Evolutionary conservation across 164 flowering plant species (phyloP).

Genomic region (Liriodendron chinense): DNA sequence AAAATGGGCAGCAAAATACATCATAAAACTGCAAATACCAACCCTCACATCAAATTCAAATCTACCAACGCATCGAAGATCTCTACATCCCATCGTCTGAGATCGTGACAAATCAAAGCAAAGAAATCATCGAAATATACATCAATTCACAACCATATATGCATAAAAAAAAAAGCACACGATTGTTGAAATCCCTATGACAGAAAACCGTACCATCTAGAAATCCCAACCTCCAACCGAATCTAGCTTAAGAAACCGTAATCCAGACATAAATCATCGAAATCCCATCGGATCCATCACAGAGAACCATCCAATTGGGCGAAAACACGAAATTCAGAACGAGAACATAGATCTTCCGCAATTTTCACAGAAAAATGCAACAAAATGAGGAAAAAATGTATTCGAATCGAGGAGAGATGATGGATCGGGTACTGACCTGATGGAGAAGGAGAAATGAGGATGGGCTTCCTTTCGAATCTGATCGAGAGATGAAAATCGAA

Average conservation of each 20-base stretch:
- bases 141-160: background rate
- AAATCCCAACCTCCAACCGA: background rate
- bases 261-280: background rate
- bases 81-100: background rate
- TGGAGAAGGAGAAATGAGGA: background rate
- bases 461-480: background rate
- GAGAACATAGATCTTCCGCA: background rate
- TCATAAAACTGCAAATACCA: background rate
- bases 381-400: background rate
- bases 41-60: background rate
- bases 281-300: background rate
- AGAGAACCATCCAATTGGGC: background rate
- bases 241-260: background rate
- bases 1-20: background rate
- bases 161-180: background rate
- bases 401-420: background rate
- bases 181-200: background rate
- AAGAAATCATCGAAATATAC: background rate
- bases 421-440: background rate
- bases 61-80: background rate
- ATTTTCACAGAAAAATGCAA: background rate
- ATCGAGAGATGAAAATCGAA: background rate
- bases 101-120: background rate
- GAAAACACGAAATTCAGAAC: background rate
- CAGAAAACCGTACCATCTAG: background rate